Base-by-base conservation (phyloP, 106 monocot species). In the Alisma plantagoaquatica region DNA sequence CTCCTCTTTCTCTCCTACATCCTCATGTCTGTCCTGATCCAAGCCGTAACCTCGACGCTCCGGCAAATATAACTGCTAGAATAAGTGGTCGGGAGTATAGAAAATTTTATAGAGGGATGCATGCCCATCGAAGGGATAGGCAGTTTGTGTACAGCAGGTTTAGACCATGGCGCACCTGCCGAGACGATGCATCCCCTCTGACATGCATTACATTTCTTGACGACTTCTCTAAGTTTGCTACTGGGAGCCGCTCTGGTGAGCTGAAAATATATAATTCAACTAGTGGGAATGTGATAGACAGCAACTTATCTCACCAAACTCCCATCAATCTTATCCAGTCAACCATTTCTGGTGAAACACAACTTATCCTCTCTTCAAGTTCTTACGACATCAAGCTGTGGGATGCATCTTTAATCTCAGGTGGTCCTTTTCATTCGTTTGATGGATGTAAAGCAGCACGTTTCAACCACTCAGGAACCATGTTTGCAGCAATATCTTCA, bases 101-200 rank as follows among this genome's bases (percentile, higher is more conserved):
- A 43, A 77, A 78, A 68, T 61, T 71, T 41, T 81, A 88, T 43
- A 68, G 82, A 42, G 79, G 84, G 18, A 76, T 79, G n/a, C 90
- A 86, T 64, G 63, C 74, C 25, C 77, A 67, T 62, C 78, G 85
- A 2, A 73, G 84, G 21, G 98, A 98, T 46, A 77, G 86, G 16
- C 98, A 98, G 49, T 82, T 86, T 64, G 77, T 98, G 17, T 90
- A 98, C 57, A 98, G 98, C 67, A 75, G 98, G 44, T 98, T 86
- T 60, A 90, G 71, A 62, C 85, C 76, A 53, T 86, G 65, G 51
- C 89, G 98, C 11, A 82, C 72, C 49, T 98, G 90, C 49, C 69
- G 98, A 44, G 90, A 86, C 67, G 90, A 98, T 53, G 51, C 60
- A 35, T 67, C 90, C 30, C 76, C 87, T 47, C 61, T 98, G 45